Conservation (phyloP, 306 rosid species). For the Acacia crassicarpa region DNA sequence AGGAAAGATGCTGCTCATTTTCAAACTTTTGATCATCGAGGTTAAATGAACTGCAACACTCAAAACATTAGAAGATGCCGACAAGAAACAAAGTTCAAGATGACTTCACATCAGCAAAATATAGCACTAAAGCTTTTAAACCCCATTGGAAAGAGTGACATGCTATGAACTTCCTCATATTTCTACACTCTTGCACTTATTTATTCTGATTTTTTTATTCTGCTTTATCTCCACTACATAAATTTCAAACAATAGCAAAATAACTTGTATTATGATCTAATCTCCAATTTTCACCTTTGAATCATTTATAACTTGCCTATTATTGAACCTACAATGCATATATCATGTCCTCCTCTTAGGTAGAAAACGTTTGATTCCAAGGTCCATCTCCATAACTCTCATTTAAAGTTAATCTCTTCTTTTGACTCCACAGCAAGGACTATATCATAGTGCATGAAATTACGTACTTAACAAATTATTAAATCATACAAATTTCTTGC, state of each 20-base stretch:
- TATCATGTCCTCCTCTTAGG: too few species aligned
- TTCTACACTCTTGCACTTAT: slow-evolving; percentile 1
- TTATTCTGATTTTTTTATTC: neutral
- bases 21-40: slow-evolving; percentile 88
- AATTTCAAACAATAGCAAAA: neutral
- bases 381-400: too few species aligned
- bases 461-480: neutral
- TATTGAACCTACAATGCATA: too few species aligned
- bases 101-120: slow-evolving; percentile 18
- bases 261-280: too few species aligned
- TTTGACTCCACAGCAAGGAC: too few species aligned
- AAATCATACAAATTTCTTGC: neutral
- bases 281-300: too few species aligned
- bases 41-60: slow-evolving; percentile 66
- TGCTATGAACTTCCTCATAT: slow-evolving; percentile 9
- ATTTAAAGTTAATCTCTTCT: too few species aligned
- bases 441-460: too few species aligned
- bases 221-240: slow-evolving; percentile 9
- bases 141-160: neutral
- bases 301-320: too few species aligned
- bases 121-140: slow-evolving; percentile 10
- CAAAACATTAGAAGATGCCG: slow-evolving; percentile 17
- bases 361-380: too few species aligned
- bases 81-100: slow-evolving; percentile 24
- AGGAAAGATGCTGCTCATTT: slow-evolving; percentile 76